phyloP scores from a whole-genome alignment of 257 asterid genomes.

The Craterostigma plantagineum region DNA sequence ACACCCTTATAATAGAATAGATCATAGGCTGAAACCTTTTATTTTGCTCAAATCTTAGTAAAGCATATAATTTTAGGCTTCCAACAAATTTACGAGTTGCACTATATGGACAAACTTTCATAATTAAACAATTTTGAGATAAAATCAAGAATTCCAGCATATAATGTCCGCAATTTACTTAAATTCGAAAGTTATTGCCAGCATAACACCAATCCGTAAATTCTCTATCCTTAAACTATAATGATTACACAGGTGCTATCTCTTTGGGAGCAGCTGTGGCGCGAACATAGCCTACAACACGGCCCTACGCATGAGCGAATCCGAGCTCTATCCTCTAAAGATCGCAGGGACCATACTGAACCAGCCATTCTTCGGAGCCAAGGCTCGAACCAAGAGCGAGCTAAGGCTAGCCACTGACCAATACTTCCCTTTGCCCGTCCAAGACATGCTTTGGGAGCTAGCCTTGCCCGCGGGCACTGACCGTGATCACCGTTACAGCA shows the following conservation, averaged over 20 bases:
- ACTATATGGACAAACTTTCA: too few species aligned
- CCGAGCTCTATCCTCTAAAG: constrained; percentile 24
- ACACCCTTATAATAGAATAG: too few species aligned
- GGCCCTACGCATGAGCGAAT: constrained; percentile 28
- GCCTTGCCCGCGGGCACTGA: constrained; percentile 66
- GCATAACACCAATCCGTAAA: too few species aligned
- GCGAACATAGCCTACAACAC: constrained; percentile 48
- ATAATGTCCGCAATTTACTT: too few species aligned
- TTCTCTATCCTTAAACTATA: too few species aligned
- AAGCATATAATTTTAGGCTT: too few species aligned
- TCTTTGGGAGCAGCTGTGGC: constrained; percentile 52
- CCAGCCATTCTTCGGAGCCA: constrained; percentile 68
- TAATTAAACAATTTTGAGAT: too few species aligned
- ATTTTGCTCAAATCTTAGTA: too few species aligned
- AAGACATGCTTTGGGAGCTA: constrained; percentile 67
- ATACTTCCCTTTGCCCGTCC: constrained; percentile 58
- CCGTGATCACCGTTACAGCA: constrained; percentile 68
- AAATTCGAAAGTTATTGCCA: too few species aligned
- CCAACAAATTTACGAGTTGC: too few species aligned
- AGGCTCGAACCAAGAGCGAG: constrained; percentile 53
- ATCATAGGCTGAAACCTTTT: too few species aligned
- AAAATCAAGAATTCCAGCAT: too few species aligned
- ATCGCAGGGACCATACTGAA: constrained; percentile 39
- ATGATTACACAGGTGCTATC: constrained; percentile 28
- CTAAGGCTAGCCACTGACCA: constrained; percentile 52